These are phyloP conservation scores for Ceratobasidium sp. DNA, from an alignment of 1,284 basidiomycete genomes.

Conservation along the genomic window DNA sequence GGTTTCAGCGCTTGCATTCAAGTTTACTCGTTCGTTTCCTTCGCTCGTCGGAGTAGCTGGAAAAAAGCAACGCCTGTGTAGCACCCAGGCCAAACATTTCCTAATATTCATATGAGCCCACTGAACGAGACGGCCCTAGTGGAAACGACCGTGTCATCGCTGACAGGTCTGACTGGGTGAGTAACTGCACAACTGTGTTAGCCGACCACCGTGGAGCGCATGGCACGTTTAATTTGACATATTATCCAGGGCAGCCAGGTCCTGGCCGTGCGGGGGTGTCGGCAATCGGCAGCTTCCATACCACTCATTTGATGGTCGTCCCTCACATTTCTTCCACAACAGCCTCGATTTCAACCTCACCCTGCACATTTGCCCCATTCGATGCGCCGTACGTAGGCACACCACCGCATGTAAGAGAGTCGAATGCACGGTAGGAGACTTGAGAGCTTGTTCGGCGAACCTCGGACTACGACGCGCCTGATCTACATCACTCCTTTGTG, in stretches of 20 bases:
- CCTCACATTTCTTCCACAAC: not conserved
- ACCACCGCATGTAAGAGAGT: too few species aligned
- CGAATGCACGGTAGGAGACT: too few species aligned
- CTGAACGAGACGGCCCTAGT: too few species aligned
- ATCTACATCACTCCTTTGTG: not conserved
- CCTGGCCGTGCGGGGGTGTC: not conserved
- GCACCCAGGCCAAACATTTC: too few species aligned
- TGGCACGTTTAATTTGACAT: slow-evolving; percentile 26
- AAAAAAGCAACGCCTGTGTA: not conserved
- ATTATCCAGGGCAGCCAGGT: slow-evolving; percentile 11
- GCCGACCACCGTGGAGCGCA: not conserved
- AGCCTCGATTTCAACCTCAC: not conserved
- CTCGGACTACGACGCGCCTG: not conserved
- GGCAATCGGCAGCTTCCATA: slow-evolving; percentile 6
- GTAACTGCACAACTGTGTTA: not conserved
- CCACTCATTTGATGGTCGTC: not conserved
- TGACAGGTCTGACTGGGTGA: not conserved
- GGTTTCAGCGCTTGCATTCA: not conserved
- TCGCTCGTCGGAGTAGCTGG: not conserved
- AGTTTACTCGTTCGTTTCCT: not conserved
- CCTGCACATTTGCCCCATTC: not conserved
- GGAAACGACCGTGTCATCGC: not conserved
- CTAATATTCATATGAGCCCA: too few species aligned
- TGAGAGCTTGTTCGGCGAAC: not conserved
- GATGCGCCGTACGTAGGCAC: too few species aligned